Percentiles rank a stretch among this genome's conserved stretches.
Conservation (phyloP, 345 rosid species). For the Dovyalis caffra region DNA sequence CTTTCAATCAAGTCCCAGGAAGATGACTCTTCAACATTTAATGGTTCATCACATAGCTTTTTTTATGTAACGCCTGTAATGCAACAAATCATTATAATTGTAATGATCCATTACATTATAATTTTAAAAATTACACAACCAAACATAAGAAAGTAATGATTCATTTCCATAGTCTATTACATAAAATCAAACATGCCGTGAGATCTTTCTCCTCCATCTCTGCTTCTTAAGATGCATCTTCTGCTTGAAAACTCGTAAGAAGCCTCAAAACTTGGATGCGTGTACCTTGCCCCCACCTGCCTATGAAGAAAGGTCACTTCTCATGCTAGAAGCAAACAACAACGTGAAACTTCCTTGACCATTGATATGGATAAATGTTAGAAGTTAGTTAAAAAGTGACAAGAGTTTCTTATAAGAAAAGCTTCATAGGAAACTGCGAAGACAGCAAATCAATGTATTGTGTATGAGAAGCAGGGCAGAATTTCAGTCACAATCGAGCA, state of each 20-base stretch:
- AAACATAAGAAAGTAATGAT: too few relatives aligned
- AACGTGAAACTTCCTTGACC: background rate
- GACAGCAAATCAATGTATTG: background rate
- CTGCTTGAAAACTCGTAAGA: background rate
- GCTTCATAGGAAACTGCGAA: background rate
- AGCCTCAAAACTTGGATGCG: background rate
- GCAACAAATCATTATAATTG: too few relatives aligned
- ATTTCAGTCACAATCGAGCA: background rate
- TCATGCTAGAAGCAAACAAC: background rate
- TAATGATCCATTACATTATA: too few relatives aligned
- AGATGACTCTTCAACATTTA: too few relatives aligned
- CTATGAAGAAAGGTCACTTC: background rate
- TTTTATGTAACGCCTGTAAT: too few relatives aligned
- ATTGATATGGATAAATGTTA: background rate
- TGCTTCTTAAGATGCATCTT: background rate
- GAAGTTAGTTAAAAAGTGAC: background rate
- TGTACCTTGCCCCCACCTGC: background rate
- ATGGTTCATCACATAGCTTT: too few relatives aligned
- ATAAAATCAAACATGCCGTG: background rate
- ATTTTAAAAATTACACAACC: too few relatives aligned
- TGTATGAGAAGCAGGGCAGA: background rate
- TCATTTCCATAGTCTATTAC: too few relatives aligned
- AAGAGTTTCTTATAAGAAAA: background rate
- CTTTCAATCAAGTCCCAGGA: too few relatives aligned
- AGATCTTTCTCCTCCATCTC: background rate